Base-by-base conservation (phyloP, 129 eudicot genomes). In the Pittosporum tobira region DNA sequence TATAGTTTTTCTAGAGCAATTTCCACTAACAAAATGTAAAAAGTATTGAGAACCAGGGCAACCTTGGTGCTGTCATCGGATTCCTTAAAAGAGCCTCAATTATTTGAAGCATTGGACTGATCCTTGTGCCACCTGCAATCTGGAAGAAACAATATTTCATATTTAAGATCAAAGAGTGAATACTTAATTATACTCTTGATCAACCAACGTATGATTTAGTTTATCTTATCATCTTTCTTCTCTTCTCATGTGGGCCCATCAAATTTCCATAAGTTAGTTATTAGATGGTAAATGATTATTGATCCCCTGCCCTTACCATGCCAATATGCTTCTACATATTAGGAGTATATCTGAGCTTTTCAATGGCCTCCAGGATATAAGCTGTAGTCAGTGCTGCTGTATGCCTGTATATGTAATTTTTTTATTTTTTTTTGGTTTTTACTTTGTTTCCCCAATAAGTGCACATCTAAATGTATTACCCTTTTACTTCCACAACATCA, bases 271-370 rank as follows among this genome's bases (percentile, higher is more conserved):
- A 16, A n/a, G n/a, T n/a, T n/a, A n/a, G n/a, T n/a, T n/a, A n/a
- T n/a, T n/a, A n/a, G n/a, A n/a, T n/a, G n/a, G n/a, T n/a, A n/a
- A n/a, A n/a, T n/a, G n/a, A n/a, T n/a, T n/a, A n/a, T n/a, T 5
- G 22, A n/a, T 18, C 11, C 45, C 25, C 44, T 45, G 51, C 43
- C 15, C 81, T 82, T 77, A 83, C 99, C 99, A 93, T 87, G 83
- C 99, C 99, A 59, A 93, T 93, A 66, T 87, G 91, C 66, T 93
- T 93, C 85, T 93, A 87, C 99, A 93, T 93, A 69, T 93, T 87
- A 58, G 99, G 96, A 45, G 77, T 81, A 67, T 93, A 93, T 71
- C 80, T 77, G 65, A 93, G 73, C 75, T 93, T 93, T 71, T 93
- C 96, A 73, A 84, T 74, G 57, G 99, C 71, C 99, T 91, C 94